Conservation (phyloP, 768 basidiomycete genomes). For the Boletus coccyginus region DNA sequence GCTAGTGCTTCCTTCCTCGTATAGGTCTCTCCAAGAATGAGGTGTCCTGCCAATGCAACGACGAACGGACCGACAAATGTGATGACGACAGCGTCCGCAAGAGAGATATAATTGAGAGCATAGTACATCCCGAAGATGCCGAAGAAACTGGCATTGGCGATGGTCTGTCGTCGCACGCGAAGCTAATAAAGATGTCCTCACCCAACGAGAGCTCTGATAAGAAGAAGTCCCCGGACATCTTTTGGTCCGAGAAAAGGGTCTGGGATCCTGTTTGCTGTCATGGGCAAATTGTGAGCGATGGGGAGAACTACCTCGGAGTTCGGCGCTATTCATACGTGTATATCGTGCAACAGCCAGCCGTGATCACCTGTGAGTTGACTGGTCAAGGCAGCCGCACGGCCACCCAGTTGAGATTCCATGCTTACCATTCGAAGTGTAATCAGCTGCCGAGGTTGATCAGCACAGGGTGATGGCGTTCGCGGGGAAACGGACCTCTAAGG, state of each 20-base stretch:
- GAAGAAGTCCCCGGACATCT: constrained; percentile 56
- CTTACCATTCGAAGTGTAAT: constrained; percentile 60
- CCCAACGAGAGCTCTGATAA: constrained; percentile 63
- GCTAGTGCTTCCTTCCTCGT: constrained; percentile 54
- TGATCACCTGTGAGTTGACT: constrained; percentile 40
- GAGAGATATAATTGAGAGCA: constrained; percentile 68
- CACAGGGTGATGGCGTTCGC: not conserved
- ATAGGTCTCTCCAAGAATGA: constrained; percentile 62
- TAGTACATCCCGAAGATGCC: constrained; percentile 70
- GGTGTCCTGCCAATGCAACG: constrained; percentile 58
- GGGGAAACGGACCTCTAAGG: constrained; percentile 46
- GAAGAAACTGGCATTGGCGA: constrained; percentile 51
- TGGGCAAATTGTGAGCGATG: constrained; percentile 8
- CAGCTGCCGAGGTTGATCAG: constrained; percentile 33
- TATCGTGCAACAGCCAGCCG: constrained; percentile 47
- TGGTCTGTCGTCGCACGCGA: not conserved
- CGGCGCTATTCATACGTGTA: constrained; percentile 41
- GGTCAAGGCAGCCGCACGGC: not conserved
- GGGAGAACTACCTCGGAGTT: not conserved
- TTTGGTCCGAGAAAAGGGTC: constrained; percentile 71
- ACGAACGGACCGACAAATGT: constrained; percentile 71
- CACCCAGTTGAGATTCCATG: not conserved
- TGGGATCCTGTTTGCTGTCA: constrained; percentile 40
- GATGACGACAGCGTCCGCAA: constrained; percentile 77
- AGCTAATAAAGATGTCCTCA: constrained; percentile 25